These are phyloP conservation scores for Penicillium sp. DNA, from an alignment of 2,329 filamentous ascomycete species.

Conservation along the genomic window DNA sequence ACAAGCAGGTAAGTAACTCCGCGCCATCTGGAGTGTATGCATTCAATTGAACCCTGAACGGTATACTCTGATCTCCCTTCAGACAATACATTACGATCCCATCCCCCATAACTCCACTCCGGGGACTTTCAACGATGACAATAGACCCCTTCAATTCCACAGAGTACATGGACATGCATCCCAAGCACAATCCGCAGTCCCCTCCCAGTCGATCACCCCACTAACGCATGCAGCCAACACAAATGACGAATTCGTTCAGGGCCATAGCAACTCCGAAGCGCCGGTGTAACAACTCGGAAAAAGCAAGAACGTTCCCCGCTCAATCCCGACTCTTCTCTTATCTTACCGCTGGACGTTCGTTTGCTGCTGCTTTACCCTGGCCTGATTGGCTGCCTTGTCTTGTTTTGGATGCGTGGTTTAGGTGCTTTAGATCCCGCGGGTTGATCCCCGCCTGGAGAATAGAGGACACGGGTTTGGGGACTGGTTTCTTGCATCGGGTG, in stretches of 20 bases:
- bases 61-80: too few species aligned
- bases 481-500: neutral
- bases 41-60: too few species aligned
- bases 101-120: neutral
- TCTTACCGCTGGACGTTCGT: neutral
- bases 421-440: neutral
- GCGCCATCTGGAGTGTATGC: too few species aligned
- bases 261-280: neutral
- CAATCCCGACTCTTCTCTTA: neutral
- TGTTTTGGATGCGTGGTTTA: neutral
- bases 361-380: neutral
- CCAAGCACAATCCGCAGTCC: neutral
- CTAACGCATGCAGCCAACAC: slow-evolving; percentile 1
- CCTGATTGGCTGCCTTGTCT: slow-evolving; percentile 5
- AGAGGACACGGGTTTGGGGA: neutral
- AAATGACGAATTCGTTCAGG: slow-evolving; percentile 6
- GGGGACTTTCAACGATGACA: neutral
- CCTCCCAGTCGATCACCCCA: neutral
- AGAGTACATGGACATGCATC: neutral
- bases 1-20: too few species aligned
- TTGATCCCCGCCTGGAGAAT: neutral
- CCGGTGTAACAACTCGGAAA: neutral
- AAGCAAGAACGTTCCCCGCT: neutral
- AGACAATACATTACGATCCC: neutral
- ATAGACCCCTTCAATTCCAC: neutral